Conservation (phyloP, 169 alveolate genomes). For the Cyclospora cayetanensis region DNA sequence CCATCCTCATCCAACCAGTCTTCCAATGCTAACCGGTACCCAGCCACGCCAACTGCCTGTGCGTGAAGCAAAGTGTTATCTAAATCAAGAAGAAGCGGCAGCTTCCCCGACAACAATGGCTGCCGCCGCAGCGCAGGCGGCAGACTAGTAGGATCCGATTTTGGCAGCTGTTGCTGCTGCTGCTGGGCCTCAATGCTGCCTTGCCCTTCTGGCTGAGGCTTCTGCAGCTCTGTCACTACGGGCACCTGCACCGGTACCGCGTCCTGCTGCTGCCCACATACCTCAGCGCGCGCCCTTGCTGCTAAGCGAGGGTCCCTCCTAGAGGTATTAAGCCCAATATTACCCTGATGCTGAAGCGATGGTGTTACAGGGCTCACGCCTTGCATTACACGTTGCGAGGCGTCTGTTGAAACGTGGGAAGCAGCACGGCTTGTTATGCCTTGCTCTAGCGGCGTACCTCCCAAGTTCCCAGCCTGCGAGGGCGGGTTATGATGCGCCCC, state of each 20-base stretch:
- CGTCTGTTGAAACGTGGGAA: neutral
- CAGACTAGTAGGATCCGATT: conserved; percentile 18
- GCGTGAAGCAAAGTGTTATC: conserved; percentile 93
- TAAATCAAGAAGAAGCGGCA: conserved; percentile 84
- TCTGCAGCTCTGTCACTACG: neutral
- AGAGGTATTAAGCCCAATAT: neutral
- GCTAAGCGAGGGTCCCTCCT: conserved; percentile 47
- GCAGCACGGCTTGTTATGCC: neutral
- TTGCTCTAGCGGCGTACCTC: neutral
- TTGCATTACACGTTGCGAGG: neutral
- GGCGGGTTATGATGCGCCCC: neutral
- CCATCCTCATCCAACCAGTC: conserved; percentile 89
- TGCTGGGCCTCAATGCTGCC: neutral
- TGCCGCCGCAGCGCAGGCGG: conserved; percentile 57
- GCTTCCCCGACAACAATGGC: conserved; percentile 64
- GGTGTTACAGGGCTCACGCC: neutral
- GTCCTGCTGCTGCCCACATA: conserved; percentile 5
- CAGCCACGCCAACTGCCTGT: conserved; percentile 85
- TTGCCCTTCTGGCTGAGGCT: neutral
- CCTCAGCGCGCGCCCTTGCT: conserved; percentile 53
- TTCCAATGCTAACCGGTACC: conserved; percentile 84
- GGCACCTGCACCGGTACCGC: neutral
- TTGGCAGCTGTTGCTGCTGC: conserved; percentile 30
- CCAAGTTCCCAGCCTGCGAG: neutral
- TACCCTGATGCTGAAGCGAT: neutral